Base-by-base conservation (phyloP, 805 yeast species). In the Metschnikowia kunwiensis region DNA sequence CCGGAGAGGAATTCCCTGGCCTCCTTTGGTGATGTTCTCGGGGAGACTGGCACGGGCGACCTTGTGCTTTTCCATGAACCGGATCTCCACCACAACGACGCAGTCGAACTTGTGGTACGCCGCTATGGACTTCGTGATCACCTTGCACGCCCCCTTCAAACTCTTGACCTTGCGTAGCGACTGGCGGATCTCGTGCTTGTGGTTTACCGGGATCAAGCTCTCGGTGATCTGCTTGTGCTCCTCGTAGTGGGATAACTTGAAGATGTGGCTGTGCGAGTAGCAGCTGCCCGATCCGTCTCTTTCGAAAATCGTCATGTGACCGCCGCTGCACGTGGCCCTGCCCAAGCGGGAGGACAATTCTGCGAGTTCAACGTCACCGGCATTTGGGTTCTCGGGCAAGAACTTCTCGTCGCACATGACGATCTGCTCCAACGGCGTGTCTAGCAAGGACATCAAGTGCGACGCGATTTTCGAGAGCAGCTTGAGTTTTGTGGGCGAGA, bases 201-300 rank as follows among this genome's bases (percentile, higher is more conserved):
- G 36, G n/a, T 21, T 14, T 11, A 34, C 35, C 5, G 38, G 15
- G 2, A 36, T 10, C 21, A 30, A 4, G 24, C 27, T 32, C n/a
- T 26, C 33, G 27, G 25, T 24, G 22, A 44, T 22, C 19, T 24
- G 32, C 26, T 17, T 18, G 31, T 32, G 25, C 20, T 31, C 34
- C 13, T 25, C 23, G 17, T 36, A 32, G 34, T 63, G 61, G 32
- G 63, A 58, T 45, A 70, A 68, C 39, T 72, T 58, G 36, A 76
- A 65, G 38, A 62, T 68, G 30, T 63, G 62, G 45, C 73, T 73
- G 36, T 67, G 79, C 3, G 68, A 61, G 46, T 78, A 79, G n/a
- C 80, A 73, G 11, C 72, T 70, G 11, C 84, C 85, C 5, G 82
- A 75, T 0, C 83, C 83, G 57, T 79, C 84, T 42, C 70, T 72